Evolutionary conservation across 1,284 basidiomycete genomes (phyloP), one percentile per base, ranked within the genome.

Genomic region (Grifola frondosa): DNA sequence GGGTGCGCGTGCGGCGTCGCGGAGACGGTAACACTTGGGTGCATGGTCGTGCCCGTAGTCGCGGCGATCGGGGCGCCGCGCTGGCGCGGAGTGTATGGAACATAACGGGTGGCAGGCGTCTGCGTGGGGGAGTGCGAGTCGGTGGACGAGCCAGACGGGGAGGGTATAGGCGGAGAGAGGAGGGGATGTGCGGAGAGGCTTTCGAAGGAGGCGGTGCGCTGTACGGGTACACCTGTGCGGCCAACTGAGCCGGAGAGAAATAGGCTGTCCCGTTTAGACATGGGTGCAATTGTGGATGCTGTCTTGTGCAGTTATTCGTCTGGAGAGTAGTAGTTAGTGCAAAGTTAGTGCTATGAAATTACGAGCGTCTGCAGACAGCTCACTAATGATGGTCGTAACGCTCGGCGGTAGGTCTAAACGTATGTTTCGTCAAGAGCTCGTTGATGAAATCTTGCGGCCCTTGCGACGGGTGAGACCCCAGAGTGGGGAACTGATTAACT

Each of bases 141-240:
- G 54, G 53, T 46, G 47, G 49, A 42, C 13, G 40, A 54, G 12
- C 54, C 42, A 4, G 58, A 40, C 15, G 53, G 40, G 25, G 61
- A 49, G 10, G 57, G 48, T 4, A 59, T 55, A 8, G 60, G 52
- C 8, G 60, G 64, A 1, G 77, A 77, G n/a, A 84, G 70, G 5
- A 86, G 67, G 1, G 83, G 82, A 50, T 85, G 84, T 0, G 81
- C 75, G 5, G 73, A 65, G 28, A 81, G 62, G n/a, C 72, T 66
- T 40, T 85, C 83, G 44, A 73, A 74, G 2, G 79, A 79, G 12
- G 71, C 53, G 5, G 68, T 66, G 31, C 72, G 73, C 20, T 68
- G 65, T n/a, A 81, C 56, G 40, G 61, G 63, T 21, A 65, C 56
- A 6, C 75, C 73, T 19, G 66, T 61, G 35, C 79, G 73, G 20